Evolutionary conservation across 371 early-diverging fungal species (phyloP).

Genomic region (Zychaea mexicana): DNA sequence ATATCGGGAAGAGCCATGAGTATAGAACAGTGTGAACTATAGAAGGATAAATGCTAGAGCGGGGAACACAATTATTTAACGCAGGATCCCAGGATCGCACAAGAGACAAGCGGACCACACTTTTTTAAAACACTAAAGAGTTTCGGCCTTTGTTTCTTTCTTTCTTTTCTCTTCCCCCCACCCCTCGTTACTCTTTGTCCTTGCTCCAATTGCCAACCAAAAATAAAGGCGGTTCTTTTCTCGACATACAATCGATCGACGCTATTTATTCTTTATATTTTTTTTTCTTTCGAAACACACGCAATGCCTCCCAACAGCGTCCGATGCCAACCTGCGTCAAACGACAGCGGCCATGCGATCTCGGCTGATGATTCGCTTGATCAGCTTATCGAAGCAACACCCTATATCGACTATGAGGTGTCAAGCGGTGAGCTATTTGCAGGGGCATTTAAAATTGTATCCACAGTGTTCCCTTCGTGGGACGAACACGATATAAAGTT

Average conservation of each 20-base stretch:
- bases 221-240: too few relatives aligned
- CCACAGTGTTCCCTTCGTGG: constrained; percentile 79
- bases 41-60: too few relatives aligned
- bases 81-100: too few relatives aligned
- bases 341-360: background rate
- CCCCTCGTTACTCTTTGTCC: too few relatives aligned
- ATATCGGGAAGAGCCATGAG: too few relatives aligned
- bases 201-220: too few relatives aligned
- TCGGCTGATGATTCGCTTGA: constrained; percentile 13
- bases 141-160: too few relatives aligned
- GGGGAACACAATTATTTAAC: too few relatives aligned
- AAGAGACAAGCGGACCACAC: too few relatives aligned
- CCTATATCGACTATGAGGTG: constrained; percentile 57
- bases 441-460: constrained; percentile 62
- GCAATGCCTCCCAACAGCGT: constrained; percentile 7
- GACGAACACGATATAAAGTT: constrained; percentile 58
- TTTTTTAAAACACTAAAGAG: too few relatives aligned
- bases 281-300: background rate
- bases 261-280: background rate
- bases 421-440: constrained; percentile 60
- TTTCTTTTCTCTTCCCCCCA: too few relatives aligned
- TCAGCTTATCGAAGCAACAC: constrained; percentile 48
- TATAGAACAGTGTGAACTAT: too few relatives aligned
- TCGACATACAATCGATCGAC: background rate
- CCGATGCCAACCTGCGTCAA: background rate